Base-by-base conservation (phyloP, 106 monocot genomes). In the Vanilla planifolia region DNA sequence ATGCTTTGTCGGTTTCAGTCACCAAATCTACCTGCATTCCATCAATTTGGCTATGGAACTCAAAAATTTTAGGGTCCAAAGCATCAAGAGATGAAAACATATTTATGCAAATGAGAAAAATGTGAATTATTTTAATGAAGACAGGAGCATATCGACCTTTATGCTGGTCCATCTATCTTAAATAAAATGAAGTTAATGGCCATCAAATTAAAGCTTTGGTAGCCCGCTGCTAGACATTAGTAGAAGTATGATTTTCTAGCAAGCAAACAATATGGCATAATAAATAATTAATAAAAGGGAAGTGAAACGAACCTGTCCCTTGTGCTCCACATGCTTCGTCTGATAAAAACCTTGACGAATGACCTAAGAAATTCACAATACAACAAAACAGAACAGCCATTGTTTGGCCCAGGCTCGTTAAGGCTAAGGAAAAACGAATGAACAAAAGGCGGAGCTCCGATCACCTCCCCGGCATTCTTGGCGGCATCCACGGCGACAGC, bases 1-100 rank as follows among this genome's bases (percentile, higher is more conserved):
- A 96, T 59, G 83, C 67, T 72, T 84, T 91, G 26, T 96, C 95
- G 19, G 90, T 96, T 81, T 96, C 90, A 14, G 95, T 96, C 22
- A 96, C 95, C 84, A 96, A 84, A 84, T 96, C 90, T 33, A 96
- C 90, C 90, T 96, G 59, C 50, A 78, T 60, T 61, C 19, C 25
- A 37, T 11, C 43, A 33, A 25, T 36, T 11, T 32, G n/a, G 17
- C 16, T 8, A 13, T 29, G 13, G 29, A 14, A 9, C 33, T 43
- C 1, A 30, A 32, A 7, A 15, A 42, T 29, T n/a, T 26, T 15
- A 20, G 5, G 8, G 15, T 51, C 21, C 5, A 21, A 55, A 66
- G 7, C 8, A 40, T 10, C 25, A 24, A 26, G 4, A 29, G 8
- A 28, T 48, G 23, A 29, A 26, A 21, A 1, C 15, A 40, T 8